A percentile compares a stretch with the other conserved stretches of the same genome.
phyloP scores from a whole-genome alignment of 2,329 filamentous ascomycete species.

The Rosellinia necatrix region DNA sequence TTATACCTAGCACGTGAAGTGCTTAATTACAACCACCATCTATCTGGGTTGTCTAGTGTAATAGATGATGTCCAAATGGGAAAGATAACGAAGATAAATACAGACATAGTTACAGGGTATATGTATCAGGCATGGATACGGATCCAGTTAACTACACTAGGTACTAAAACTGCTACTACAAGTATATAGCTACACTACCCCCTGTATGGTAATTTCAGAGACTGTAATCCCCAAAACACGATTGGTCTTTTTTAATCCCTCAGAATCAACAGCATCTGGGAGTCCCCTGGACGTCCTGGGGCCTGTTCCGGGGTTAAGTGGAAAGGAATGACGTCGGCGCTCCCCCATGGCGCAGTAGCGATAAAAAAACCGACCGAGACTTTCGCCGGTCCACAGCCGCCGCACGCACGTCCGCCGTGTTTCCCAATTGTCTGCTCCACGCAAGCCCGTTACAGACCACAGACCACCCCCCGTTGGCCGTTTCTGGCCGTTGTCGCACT shows the following conservation, averaged over 20 bases:
- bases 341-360: not conserved
- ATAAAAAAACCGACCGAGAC: not conserved
- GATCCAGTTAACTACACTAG: not conserved
- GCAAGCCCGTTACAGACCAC: no score
- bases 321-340: conserved; percentile 15
- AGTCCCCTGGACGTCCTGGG: no score
- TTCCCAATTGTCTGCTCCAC: conserved; percentile 3
- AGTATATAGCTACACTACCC: no score
- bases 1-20: no score
- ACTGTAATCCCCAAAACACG: not conserved
- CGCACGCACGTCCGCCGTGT: conserved; percentile 8
- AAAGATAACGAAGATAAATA: no score
- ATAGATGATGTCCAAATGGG: no score
- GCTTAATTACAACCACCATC: no score
- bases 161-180: no score
- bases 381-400: conserved; percentile 6
- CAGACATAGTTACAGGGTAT: no score
- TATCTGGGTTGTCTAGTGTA: no score
- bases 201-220: not conserved
- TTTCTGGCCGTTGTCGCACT: not conserved
- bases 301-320: no score
- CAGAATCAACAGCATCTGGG: not conserved
- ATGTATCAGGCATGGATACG: not conserved
- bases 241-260: conserved; percentile 16
- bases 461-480: no score